Conservation (phyloP, 495 filamentous ascomycete genomes). For the Viridothelium virens region DNA sequence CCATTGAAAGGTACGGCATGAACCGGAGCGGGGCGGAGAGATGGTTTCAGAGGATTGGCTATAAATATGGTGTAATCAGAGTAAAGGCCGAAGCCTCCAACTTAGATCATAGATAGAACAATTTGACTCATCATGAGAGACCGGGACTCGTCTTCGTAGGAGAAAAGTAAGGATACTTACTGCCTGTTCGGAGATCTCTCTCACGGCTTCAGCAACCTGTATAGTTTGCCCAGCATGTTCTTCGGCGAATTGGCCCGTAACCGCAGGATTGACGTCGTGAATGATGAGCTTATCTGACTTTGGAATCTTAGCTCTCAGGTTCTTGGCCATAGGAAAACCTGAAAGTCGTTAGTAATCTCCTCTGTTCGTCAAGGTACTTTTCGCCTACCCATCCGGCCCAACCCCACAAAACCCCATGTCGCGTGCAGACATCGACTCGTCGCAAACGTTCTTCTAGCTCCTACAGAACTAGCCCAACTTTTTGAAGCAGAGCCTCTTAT, state of each 20-base stretch:
- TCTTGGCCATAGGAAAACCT: conserved; percentile 49
- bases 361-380: conserved; percentile 16
- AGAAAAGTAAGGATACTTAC: conserved; percentile 30
- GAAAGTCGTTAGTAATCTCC: conserved; percentile 9
- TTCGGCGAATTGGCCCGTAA: conserved; percentile 29
- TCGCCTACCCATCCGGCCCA: conserved; percentile 37
- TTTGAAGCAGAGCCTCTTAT: background rate
- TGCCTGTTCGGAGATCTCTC: conserved; percentile 39
- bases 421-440: conserved; percentile 19
- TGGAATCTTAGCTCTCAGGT: conserved; percentile 40
- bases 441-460: conserved; percentile 21
- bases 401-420: conserved; percentile 39
- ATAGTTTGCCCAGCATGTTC: conserved; percentile 30
- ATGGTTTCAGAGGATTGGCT: conserved; percentile 40
- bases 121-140: conserved; percentile 28
- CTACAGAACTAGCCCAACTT: background rate
- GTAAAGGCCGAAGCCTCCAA: conserved; percentile 35
- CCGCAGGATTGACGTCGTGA: conserved; percentile 40
- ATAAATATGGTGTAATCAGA: conserved; percentile 32
- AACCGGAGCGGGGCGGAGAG: background rate
- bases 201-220: conserved; percentile 31
- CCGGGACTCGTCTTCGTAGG: background rate
- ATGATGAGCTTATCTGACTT: conserved; percentile 38
- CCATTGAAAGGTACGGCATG: background rate
- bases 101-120: conserved; percentile 41